These are phyloP conservation scores for Aspergillus felis DNA, from an alignment of 2,329 filamentous ascomycete species.

Conservation along the genomic window DNA sequence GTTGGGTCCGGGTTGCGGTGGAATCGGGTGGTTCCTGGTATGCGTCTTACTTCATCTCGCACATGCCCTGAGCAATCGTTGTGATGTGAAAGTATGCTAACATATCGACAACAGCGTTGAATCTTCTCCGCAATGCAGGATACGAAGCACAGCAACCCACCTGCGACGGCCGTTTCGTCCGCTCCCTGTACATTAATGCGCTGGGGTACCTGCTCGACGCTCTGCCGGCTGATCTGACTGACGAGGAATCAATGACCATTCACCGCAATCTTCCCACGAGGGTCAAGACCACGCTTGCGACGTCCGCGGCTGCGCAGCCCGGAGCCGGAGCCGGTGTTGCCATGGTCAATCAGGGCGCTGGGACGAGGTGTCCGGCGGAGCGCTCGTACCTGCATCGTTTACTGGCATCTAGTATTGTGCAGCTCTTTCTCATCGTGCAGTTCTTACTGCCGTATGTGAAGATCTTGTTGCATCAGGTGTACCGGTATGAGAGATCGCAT, in stretches of 20 bases:
- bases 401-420: constrained; percentile 55
- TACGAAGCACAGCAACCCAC: constrained; percentile 32
- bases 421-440: constrained; percentile 57
- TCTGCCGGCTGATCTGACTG: constrained; percentile 27
- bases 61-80: constrained; percentile 1
- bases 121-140: constrained; percentile 33
- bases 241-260: constrained; percentile 27
- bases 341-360: not conserved
- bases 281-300: constrained; percentile 14
- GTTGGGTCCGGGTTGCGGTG: constrained; percentile 29
- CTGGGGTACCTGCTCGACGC: constrained; percentile 37
- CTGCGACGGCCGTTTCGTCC: constrained; percentile 28
- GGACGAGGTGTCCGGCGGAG: not conserved
- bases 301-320: not conserved
- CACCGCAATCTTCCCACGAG: constrained; percentile 23
- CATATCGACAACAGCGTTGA: constrained; percentile 24
- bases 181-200: constrained; percentile 34
- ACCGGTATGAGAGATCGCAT: constrained; percentile 63
- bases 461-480: constrained; percentile 51
- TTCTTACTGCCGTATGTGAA: constrained; percentile 60
- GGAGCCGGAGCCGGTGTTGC: not conserved
- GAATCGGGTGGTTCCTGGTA: constrained; percentile 35
- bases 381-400: constrained; percentile 56
- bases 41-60: not conserved
- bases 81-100: not conserved